phyloP scores from a whole-genome alignment of 2,329 filamentous ascomycete genomes.

The Fusarium sp. region DNA sequence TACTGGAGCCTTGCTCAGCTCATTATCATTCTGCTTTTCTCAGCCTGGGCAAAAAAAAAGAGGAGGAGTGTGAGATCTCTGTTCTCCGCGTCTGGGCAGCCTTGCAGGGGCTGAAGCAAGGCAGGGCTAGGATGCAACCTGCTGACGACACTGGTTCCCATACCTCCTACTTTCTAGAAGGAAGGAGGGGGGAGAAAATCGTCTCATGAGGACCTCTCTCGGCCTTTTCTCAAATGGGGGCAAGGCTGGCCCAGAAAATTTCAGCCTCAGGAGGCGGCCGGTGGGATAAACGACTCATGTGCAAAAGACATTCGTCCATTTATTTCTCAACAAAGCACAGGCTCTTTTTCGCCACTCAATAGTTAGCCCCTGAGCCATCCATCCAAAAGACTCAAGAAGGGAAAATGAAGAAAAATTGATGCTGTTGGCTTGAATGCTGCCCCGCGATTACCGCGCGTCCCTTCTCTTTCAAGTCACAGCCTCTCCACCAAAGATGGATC shows the following conservation, averaged over 20 bases:
- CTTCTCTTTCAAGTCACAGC: slow-evolving; percentile 5
- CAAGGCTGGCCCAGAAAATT: slow-evolving; percentile 2
- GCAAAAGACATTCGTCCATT: not conserved
- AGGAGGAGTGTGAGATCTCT: not conserved
- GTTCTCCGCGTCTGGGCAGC: slow-evolving; percentile 18
- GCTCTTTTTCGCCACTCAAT: slow-evolving; percentile 20
- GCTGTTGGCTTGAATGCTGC: not conserved
- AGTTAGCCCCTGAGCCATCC: slow-evolving; percentile 21
- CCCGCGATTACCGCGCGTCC: slow-evolving; percentile 36
- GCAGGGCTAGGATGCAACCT: slow-evolving; percentile 25
- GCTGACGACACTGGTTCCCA: slow-evolving; percentile 25
- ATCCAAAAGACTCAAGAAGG: not conserved
- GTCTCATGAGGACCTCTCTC: not conserved
- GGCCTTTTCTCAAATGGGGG: not conserved
- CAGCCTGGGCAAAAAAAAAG: not conserved
- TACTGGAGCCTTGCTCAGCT: not conserved
- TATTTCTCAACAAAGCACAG: not conserved
- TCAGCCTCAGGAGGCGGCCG: slow-evolving; percentile 3
- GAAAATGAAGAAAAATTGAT: not conserved
- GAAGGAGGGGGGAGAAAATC: not conserved
- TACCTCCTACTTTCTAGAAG: slow-evolving; percentile 21
- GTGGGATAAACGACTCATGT: slow-evolving; percentile 18
- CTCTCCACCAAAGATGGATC: slow-evolving; percentile 5
- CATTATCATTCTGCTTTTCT: not conserved
- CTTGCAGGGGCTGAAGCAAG: slow-evolving; percentile 33